Base-by-base conservation (phyloP, 768 basidiomycete genomes). In the Pleurotus cornucopiae region DNA sequence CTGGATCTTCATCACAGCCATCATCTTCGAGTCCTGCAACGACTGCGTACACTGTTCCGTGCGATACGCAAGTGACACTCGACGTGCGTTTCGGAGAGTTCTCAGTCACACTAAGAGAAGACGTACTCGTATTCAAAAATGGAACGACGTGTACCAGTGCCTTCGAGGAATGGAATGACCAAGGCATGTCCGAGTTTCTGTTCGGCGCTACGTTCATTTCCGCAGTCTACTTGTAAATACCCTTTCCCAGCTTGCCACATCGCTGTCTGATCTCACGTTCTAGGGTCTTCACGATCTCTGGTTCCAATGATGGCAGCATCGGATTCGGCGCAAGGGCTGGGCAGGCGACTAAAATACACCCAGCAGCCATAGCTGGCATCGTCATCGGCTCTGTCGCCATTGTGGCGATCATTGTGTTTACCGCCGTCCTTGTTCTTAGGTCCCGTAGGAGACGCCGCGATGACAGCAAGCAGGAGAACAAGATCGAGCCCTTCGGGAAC, bases 181-280 rank as follows among this genome's bases (percentile, higher is more conserved):
- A 37, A 1, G 45, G 11, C 2, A 45, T 48, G 1, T 48, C 58
- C 6, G 57, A 62, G 39, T 66, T 60, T 26, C 55, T 67, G 2
- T 59, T 67, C 23, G 66, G 66, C 18, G 58, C 61, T 5, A 60
- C 57, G 5, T 66, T 67, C 40, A 65, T 66, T 39, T 63, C 60
- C 38, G 59, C 37, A 2, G 34, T 62, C 14, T 67, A 67, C 47
- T 41, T 67, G 66, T 67, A 46, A 12, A 64, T 60, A 6, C 30
- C 30, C 14, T 11, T 20, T 16, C 16, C 5, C 14, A 12, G 26
- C 13, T 16, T 46, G 14, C 20, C 5, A 39, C 20, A 14, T 47
- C 37, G 20, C 20, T 6, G 13, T 38, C 43, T n/a, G 39, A 7
- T 7, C 12, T 38, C 40, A n/a, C 1, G 12, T 30, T 21, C 23